Conservation (phyloP, 2,329 filamentous ascomycete species). For the Venturiaceae sp. region DNA sequence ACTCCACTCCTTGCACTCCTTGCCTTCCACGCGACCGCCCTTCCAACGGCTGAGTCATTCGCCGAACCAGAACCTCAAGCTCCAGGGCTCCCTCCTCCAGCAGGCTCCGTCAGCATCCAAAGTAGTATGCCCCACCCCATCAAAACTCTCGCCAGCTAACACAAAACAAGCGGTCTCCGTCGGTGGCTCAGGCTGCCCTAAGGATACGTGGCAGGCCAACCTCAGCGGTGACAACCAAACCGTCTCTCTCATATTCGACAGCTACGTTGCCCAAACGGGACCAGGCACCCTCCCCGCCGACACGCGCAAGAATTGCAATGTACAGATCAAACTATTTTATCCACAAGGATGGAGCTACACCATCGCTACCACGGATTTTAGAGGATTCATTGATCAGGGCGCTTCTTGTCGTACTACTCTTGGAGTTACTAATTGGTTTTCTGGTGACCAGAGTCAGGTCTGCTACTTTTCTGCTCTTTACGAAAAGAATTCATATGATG, state of each 20-base stretch:
- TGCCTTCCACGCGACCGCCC: constrained; percentile 13
- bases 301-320: constrained; percentile 43
- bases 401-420: constrained; percentile 36
- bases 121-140: neutral
- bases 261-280: constrained; percentile 42
- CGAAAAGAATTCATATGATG: neutral
- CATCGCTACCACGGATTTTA: constrained; percentile 42
- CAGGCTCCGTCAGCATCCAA: constrained; percentile 21
- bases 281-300: constrained; percentile 28
- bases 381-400: constrained; percentile 39
- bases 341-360: constrained; percentile 44
- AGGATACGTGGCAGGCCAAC: constrained; percentile 31
- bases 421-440: constrained; percentile 46
- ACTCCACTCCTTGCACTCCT: neutral
- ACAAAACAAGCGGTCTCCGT: constrained; percentile 30
- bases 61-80: constrained; percentile 12
- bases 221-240: constrained; percentile 26
- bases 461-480: neutral
- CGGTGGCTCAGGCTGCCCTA: constrained; percentile 38
- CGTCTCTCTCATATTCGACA: constrained; percentile 43
- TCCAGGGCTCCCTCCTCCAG: neutral
- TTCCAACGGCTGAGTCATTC: constrained; percentile 10
- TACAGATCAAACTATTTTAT: constrained; percentile 42
- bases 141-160: neutral
- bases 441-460: constrained; percentile 34